A percentile compares a stretch with the other conserved stretches of the same genome.
Evolutionary conservation across 164 flowering plant genomes (phyloP).

Genomic region (Vitis amurensis): DNA sequence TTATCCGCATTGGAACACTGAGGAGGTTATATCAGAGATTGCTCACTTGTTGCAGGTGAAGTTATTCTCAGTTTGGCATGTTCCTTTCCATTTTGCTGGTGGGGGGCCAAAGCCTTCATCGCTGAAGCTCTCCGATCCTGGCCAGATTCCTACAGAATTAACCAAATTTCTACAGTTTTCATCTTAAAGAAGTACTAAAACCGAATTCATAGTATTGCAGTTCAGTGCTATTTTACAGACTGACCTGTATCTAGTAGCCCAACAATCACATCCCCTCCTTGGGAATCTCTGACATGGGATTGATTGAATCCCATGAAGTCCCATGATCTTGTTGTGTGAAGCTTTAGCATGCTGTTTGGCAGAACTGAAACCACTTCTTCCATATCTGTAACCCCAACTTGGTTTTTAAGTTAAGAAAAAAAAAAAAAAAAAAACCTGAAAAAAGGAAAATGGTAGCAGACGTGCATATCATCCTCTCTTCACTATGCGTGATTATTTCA

Average conservation of each 20-base stretch:
- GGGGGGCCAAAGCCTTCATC: slow-evolving; percentile 32
- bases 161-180: too few relatives aligned
- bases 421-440: neutral
- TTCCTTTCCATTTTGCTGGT: slow-evolving; percentile 46
- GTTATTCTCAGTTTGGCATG: slow-evolving; percentile 25
- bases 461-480: too few relatives aligned
- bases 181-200: too few relatives aligned
- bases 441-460: too few relatives aligned
- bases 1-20: too few relatives aligned
- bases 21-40: neutral
- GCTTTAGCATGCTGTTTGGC: slow-evolving; percentile 31
- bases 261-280: slow-evolving; percentile 36
- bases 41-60: slow-evolving; percentile 47
- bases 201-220: too few relatives aligned
- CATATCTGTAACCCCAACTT: slow-evolving; percentile 27
- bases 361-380: slow-evolving; percentile 49
- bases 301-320: slow-evolving; percentile 38
- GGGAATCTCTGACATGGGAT: neutral
- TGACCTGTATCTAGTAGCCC: slow-evolving; percentile 48
- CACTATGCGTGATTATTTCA: slow-evolving; percentile 4
- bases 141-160: slow-evolving; percentile 38
- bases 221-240: too few relatives aligned
- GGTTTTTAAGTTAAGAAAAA: neutral
- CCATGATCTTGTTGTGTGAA: slow-evolving; percentile 63
- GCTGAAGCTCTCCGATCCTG: slow-evolving; percentile 38